Conservation (phyloP, 108 stramenopile species). For the Chaetoceros tenuissimus region DNA sequence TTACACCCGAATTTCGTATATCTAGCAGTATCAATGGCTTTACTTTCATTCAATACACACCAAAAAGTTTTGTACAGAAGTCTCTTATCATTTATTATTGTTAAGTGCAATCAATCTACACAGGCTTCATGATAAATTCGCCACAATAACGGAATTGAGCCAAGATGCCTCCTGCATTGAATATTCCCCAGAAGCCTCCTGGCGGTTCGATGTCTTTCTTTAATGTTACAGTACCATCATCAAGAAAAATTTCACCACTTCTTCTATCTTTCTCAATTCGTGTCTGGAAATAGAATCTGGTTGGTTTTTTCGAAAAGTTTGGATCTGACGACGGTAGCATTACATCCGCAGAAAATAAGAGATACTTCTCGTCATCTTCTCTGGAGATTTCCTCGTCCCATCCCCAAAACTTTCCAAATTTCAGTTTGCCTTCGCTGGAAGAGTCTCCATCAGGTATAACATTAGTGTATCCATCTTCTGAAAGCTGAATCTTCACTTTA, state of each 20-base stretch:
- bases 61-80: too few relatives aligned
- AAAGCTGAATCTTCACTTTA: slow-evolving; percentile 36
- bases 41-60: too few relatives aligned
- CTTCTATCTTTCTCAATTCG: slow-evolving; percentile 14
- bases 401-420: slow-evolving; percentile 49
- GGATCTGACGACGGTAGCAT: slow-evolving; percentile 19
- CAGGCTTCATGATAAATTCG: neutral
- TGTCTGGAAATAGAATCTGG: slow-evolving; percentile 53
- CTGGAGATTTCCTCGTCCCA: slow-evolving; percentile 51
- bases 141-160: slow-evolving; percentile 12
- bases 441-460: slow-evolving; percentile 4
- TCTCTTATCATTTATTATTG: too few relatives aligned
- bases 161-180: slow-evolving; percentile 41
- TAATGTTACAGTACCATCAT: slow-evolving; percentile 51
- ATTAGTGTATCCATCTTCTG: slow-evolving; percentile 40
- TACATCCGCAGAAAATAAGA: slow-evolving; percentile 52
- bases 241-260: slow-evolving; percentile 14
- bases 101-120: too few relatives aligned
- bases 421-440: neutral
- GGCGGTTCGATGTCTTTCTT: slow-evolving; percentile 42
- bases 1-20: too few relatives aligned
- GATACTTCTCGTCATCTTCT: slow-evolving; percentile 35
- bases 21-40: too few relatives aligned
- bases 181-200: slow-evolving; percentile 40
- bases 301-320: slow-evolving; percentile 1